Evolutionary conservation across 2,329 filamentous ascomycete species (phyloP).

Genomic region (Epichloe sp.): DNA sequence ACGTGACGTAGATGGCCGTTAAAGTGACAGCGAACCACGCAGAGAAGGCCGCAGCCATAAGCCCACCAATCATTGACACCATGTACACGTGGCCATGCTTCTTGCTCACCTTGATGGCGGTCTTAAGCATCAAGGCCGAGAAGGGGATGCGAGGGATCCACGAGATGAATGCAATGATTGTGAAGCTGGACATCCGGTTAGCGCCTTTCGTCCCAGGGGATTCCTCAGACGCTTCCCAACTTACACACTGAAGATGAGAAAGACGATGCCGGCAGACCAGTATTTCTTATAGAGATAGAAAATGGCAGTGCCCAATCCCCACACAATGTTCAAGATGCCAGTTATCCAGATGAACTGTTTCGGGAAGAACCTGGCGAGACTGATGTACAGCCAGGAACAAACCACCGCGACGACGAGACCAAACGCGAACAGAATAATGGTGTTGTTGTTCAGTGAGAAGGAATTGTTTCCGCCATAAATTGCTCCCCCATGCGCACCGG

Average conservation of each 20-base stretch:
- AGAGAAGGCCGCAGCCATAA: slow-evolving; percentile 61
- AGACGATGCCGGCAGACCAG: slow-evolving; percentile 77
- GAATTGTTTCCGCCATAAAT: slow-evolving; percentile 58
- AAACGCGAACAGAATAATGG: slow-evolving; percentile 73
- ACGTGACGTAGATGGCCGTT: slow-evolving; percentile 76
- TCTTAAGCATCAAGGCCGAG: slow-evolving; percentile 78
- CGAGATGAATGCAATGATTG: slow-evolving; percentile 47
- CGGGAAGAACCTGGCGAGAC: slow-evolving; percentile 61
- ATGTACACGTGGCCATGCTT: slow-evolving; percentile 75
- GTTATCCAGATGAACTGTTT: slow-evolving; percentile 91
- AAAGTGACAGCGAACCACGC: slow-evolving; percentile 82
- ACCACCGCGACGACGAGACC: slow-evolving; percentile 60
- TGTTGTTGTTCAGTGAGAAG: slow-evolving; percentile 66
- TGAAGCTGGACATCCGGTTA: slow-evolving; percentile 3
- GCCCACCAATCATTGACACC: slow-evolving; percentile 70
- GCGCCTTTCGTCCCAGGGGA: background rate
- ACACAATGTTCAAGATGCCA: slow-evolving; percentile 73
- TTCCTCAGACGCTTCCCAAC: background rate
- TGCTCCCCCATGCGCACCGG: slow-evolving; percentile 49
- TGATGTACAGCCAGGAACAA: slow-evolving; percentile 66
- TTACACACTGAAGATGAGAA: slow-evolving; percentile 50
- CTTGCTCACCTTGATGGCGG: slow-evolving; percentile 73
- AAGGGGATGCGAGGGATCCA: slow-evolving; percentile 91
- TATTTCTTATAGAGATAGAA: slow-evolving; percentile 70
- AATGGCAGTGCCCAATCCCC: slow-evolving; percentile 73